phyloP scores from a whole-genome alignment of 2,329 filamentous ascomycete genomes.

The Paecilomyces fulvus region DNA sequence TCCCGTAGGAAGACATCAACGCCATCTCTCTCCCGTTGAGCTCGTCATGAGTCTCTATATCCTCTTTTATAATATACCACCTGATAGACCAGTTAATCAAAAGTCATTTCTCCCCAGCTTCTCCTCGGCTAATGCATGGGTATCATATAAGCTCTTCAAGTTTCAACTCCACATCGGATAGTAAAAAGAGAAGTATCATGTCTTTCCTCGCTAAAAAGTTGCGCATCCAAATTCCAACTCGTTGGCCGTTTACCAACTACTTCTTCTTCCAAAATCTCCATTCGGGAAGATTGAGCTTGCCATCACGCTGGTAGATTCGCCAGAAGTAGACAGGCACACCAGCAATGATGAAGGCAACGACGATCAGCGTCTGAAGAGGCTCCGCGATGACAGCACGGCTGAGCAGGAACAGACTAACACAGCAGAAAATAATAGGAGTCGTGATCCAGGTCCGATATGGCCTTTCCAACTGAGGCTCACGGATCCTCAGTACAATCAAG shows the following conservation, averaged over 20 bases:
- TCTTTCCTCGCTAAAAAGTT: neutral
- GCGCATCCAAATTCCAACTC: neutral
- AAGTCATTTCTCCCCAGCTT: neutral
- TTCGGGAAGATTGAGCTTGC: constrained; percentile 21
- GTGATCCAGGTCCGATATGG: constrained; percentile 96
- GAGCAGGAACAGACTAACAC: constrained; percentile 86
- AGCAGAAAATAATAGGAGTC: constrained; percentile 97
- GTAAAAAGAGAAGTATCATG: neutral
- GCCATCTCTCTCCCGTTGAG: neutral
- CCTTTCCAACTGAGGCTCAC: constrained; percentile 76
- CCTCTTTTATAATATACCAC: neutral
- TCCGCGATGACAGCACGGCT: constrained; percentile 83
- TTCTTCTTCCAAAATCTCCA: constrained; percentile 39
- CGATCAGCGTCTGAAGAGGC: constrained; percentile 80
- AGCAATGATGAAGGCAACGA: constrained; percentile 72
- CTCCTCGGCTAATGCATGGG: neutral
- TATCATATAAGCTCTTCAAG: neutral
- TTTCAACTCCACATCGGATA: neutral
- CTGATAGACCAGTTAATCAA: neutral
- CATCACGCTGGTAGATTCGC: constrained; percentile 62
- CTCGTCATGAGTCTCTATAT: neutral
- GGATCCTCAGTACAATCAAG: constrained; percentile 79
- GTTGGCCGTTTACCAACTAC: constrained; percentile 12
- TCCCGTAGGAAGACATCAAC: neutral
- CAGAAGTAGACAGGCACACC: constrained; percentile 87